A percentile compares a stretch with the other conserved stretches of the same genome.
phyloP scores from a whole-genome alignment of 352 stramenopile species.

The Phytophthora citricola region DNA sequence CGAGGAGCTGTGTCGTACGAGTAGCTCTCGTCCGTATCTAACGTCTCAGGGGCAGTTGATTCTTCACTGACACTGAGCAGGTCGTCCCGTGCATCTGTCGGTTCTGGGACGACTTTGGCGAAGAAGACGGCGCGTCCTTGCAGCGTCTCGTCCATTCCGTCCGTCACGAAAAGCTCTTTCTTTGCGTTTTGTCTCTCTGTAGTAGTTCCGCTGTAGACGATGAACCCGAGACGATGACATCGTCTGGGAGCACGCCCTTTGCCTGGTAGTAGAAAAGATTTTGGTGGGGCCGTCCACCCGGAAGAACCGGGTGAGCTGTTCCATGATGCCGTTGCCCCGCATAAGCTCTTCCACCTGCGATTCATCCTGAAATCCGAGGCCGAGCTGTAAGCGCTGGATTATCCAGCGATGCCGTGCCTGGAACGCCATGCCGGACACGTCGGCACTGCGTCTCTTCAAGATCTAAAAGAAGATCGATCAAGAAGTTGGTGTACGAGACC shows the following conservation, averaged over 20 bases:
- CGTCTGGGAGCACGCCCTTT: slow-evolving; percentile 22
- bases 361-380: slow-evolving; percentile 78
- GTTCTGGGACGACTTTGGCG: slow-evolving; percentile 56
- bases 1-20: slow-evolving; percentile 24
- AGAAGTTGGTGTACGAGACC: background rate
- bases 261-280: slow-evolving; percentile 86
- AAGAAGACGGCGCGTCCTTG: slow-evolving; percentile 78
- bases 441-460: slow-evolving; percentile 11
- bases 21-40: slow-evolving; percentile 17
- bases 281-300: slow-evolving; percentile 66
- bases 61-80: background rate
- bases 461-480: background rate
- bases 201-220: slow-evolving; percentile 25
- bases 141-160: slow-evolving; percentile 78
- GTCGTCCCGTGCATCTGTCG: slow-evolving; percentile 8
- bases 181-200: slow-evolving; percentile 17
- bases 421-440: slow-evolving; percentile 69
- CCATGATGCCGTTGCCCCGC: slow-evolving; percentile 84
- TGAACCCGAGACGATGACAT: background rate
- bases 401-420: slow-evolving; percentile 87
- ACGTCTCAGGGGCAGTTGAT: slow-evolving; percentile 30
- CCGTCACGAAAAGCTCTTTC: slow-evolving; percentile 83
- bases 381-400: slow-evolving; percentile 81
- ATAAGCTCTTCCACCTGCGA: slow-evolving; percentile 81
- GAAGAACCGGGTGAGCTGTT: slow-evolving; percentile 78